Base-by-base conservation (phyloP, 2,329 filamentous ascomycete species). In the Gnomoniopsis sp. region DNA sequence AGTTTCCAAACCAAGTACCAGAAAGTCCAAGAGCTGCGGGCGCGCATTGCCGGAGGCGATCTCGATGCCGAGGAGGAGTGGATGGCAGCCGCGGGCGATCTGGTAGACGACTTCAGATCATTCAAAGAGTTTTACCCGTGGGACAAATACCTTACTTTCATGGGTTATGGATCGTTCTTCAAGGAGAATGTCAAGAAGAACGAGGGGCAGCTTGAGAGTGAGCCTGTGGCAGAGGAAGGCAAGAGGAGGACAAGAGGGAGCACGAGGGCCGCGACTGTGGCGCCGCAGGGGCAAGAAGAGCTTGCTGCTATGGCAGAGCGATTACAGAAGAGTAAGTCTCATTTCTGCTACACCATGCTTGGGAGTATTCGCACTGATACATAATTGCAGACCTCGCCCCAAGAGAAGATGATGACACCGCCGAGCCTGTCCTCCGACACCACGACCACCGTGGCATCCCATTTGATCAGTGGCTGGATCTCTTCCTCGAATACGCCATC, bases 401-500 rank as follows among this genome's bases (percentile, higher is more conserved):
- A 14, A 64, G 68, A 34, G 72, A 71, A 12, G 59, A 67, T 1
- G 66, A 71, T 12, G 65, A 67, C 21, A 66, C 71, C 23, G 69
- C 65, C 15, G 69, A 65, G 50, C 65, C 69, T 46, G 48, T 60
- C 12, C 48, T 66, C 15, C 52, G 55, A 8, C 65, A 65, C 12
- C 69, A 74, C 49, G 74, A 77, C 21, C 77, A 78, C 54, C 88
- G 91, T 64, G 89, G 89, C 8, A 90, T 98, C 49, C 78, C 86
- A 0, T 96, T 98, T 68, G 80, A 87, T 59, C 82, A 86, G 49
- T 99, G 95, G 95, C 82, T 97, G 3, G 90, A 96, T 65, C 81
- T 96, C 1, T 96, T 99, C 69, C 82, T 96, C 38, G 90, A 95
- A 67, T 96, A 96, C 69, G 89, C 92, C 3, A 80, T 97, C 50